These are phyloP conservation scores for Rhinocladiella similis DNA, from an alignment of 2,329 filamentous ascomycete genomes.

Conservation along the genomic window DNA sequence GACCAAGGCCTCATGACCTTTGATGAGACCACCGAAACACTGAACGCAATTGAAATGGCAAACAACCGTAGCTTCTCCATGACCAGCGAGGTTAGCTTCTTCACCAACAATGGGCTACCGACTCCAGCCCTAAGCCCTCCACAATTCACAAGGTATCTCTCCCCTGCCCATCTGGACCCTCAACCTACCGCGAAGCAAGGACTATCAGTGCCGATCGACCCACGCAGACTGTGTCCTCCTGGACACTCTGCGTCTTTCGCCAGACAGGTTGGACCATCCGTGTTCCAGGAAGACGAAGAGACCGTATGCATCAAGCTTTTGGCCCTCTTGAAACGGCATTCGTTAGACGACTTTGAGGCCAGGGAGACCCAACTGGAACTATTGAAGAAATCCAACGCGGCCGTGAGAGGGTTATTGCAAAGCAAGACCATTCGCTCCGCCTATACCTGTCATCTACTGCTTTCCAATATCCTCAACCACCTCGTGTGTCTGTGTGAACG, in stretches of 20 bases:
- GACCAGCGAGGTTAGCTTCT: constrained; percentile 22
- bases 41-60: constrained; percentile 24
- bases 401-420: constrained; percentile 22
- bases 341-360: constrained; percentile 11
- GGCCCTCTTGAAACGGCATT: constrained; percentile 27
- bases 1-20: constrained; percentile 22
- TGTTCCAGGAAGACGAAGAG: constrained; percentile 24
- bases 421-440: constrained; percentile 24
- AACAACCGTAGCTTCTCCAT: constrained; percentile 23
- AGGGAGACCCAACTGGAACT: constrained; percentile 23
- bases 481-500: constrained; percentile 24
- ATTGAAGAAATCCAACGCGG: constrained; percentile 26
- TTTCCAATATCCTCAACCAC: constrained; percentile 27
- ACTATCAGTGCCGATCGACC: constrained; percentile 6
- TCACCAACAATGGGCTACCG: constrained; percentile 23
- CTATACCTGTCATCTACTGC: constrained; percentile 28
- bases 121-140: constrained; percentile 28
- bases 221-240: constrained; percentile 10
- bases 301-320: constrained; percentile 29
- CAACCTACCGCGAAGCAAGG: constrained; percentile 16
- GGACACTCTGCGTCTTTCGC: background rate
- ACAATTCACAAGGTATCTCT: constrained; percentile 24
- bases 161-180: constrained; percentile 22
- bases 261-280: background rate
- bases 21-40: constrained; percentile 20